Evolutionary conservation across 2,329 filamentous ascomycete genomes (phyloP), one percentile per base, ranked within the genome.

Genomic region (Ophiognomonia clavigignenti-juglandacearum): DNA sequence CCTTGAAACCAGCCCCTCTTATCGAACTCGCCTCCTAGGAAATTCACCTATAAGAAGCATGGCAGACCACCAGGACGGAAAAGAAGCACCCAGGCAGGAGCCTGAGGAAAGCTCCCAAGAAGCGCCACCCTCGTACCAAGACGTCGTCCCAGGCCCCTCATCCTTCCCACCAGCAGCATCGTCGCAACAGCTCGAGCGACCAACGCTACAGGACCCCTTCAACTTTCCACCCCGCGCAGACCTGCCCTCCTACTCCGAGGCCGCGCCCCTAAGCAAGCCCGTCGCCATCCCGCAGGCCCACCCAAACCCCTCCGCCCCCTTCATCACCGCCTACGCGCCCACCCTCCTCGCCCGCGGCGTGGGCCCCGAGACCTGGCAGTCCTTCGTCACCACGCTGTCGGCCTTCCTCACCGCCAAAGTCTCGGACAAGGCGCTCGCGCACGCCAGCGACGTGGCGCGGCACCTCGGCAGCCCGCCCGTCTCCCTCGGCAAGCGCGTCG

Each of bases 211-310:
- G 3, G 16, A 44, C 8, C 42, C 42, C 2, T 44, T 44, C 34
- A 44, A 44, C 42, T 44, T 44, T 26, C 32, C 32, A 2, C 22
- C n/a, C n/a, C 19, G 22, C 23, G 29, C 35, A 35, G 8, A 11
- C 3, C 32, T 38, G 22, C 42, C 42, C 2, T 16, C 42, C 14
- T 38, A 44, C 18, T 27, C 22, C 14, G 32, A 44, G 16, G 16
- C 23, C 4, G 18, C 39, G 29, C 41, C 39, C 2, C 37, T 42
- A 26, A 50, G 56, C 19, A 58, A 55, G 7, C 66, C 63, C 10
- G 64, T 73, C 36, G 68, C 64, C n/a, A 66, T 71, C 22, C 70
- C 69, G 0, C 71, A 74, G 48, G 50, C 59, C 20, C 53, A 46
- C 2, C 57, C 70, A 0, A 59, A 60, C 4, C 52, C 61, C 4